Conservation (phyloP, 192 early-diverging fungal species). For the Martensiomyces pterosporus region DNA sequence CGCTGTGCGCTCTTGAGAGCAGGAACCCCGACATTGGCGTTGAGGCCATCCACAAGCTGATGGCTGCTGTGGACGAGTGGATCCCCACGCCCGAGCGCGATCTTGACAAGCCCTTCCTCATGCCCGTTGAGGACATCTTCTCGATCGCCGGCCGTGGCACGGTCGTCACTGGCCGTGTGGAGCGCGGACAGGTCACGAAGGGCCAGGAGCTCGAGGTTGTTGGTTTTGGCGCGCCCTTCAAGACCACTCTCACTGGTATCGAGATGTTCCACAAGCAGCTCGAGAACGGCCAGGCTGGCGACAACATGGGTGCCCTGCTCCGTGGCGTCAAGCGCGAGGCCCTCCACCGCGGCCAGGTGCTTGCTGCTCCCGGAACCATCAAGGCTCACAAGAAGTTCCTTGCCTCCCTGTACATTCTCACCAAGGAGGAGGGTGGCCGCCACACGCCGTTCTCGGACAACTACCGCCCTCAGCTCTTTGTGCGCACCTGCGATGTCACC, state of each 20-base stretch:
- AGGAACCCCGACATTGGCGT: constrained; percentile 87
- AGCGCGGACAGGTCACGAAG: constrained; percentile 89
- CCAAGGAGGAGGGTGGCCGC: constrained; percentile 97
- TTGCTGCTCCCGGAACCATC: constrained; percentile 88
- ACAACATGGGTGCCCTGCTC: constrained; percentile 96
- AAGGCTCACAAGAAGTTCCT: constrained; percentile 93
- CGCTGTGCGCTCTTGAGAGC: constrained; percentile 91
- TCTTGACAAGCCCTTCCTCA: constrained; percentile 98
- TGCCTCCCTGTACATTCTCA: constrained; percentile 89
- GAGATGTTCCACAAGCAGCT: constrained; percentile 99
- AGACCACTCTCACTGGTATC: constrained; percentile 95
- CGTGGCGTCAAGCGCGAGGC: constrained; percentile 98
- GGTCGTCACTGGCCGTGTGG: constrained; percentile 91
- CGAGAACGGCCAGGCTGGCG: constrained; percentile 93
- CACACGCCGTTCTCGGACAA: constrained; percentile 97
- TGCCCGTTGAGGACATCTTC: constrained; percentile 98
- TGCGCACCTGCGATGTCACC: constrained; percentile 94
- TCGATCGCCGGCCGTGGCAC: constrained; percentile 98
- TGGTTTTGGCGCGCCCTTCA: constrained; percentile 81
- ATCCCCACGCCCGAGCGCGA: constrained; percentile 92
- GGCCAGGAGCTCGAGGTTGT: constrained; percentile 96
- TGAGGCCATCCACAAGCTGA: constrained; percentile 83
- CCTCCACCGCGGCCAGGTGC: constrained; percentile 90
- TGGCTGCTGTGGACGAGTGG: constrained; percentile 86
- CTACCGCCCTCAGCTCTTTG: constrained; percentile 95